phyloP scores from a whole-genome alignment of 208 protist genomes.

The Leishmania major region DNA sequence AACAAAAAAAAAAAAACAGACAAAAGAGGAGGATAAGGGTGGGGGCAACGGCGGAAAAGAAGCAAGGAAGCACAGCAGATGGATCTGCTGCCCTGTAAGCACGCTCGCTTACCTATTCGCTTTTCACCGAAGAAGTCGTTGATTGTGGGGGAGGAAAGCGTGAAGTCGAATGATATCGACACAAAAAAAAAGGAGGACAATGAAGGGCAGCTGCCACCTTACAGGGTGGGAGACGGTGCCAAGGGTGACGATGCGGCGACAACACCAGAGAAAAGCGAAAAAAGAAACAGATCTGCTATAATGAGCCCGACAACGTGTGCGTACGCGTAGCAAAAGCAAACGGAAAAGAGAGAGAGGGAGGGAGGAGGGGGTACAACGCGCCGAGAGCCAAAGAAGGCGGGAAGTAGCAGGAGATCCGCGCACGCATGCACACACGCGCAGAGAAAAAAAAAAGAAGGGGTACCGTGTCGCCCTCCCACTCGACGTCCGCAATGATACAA shows the following conservation, averaged over 20 bases:
- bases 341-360: neutral
- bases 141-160: neutral
- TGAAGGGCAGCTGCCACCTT: neutral
- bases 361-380: neutral
- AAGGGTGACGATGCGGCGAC: neutral
- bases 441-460: neutral
- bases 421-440: neutral
- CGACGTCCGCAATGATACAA: no score
- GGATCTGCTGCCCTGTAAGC: neutral
- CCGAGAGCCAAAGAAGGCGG: neutral
- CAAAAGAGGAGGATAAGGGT: neutral
- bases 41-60: neutral
- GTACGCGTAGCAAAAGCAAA: slow-evolving; percentile 8
- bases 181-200: neutral
- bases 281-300: neutral
- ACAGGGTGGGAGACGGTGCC: neutral
- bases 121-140: neutral
- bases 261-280: neutral
- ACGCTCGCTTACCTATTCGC: no score
- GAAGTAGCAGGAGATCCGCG: neutral
- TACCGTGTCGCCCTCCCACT: no score
- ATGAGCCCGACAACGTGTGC: neutral
- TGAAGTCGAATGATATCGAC: neutral
- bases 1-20: neutral
- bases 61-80: neutral